These are phyloP conservation scores for Agrostemma githago DNA, from an alignment of 148 eudicot genomes.

Conservation along the genomic window DNA sequence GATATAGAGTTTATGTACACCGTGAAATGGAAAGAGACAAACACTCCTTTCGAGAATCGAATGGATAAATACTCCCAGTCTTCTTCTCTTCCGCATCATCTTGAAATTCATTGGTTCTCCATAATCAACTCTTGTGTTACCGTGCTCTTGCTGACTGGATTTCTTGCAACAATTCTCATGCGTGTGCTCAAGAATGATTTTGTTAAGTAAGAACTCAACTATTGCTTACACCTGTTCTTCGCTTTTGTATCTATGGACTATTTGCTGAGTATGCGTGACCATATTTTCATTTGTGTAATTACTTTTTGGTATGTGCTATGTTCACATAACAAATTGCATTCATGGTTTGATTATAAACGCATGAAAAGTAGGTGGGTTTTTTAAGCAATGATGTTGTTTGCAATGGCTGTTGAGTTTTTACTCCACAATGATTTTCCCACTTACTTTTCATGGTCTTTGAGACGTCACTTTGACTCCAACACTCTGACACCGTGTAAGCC, in stretches of 20 bases:
- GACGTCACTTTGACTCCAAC: too few relatives aligned
- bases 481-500: too few relatives aligned
- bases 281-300: too few relatives aligned
- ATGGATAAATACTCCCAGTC: constrained; percentile 69
- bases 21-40: constrained; percentile 60
- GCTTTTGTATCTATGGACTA: background rate
- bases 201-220: constrained; percentile 48
- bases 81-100: constrained; percentile 61
- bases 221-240: background rate
- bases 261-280: too few relatives aligned
- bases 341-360: background rate
- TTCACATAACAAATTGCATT: background rate
- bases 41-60: constrained; percentile 48
- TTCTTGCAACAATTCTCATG: constrained; percentile 71
- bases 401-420: background rate
- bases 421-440: too few relatives aligned
- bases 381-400: background rate
- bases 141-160: constrained; percentile 68
- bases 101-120: constrained; percentile 73
- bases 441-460: too few relatives aligned
- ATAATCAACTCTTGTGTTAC: constrained; percentile 69
- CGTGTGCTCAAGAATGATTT: constrained; percentile 69
- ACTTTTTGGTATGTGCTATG: background rate
- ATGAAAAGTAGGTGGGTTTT: background rate
- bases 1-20: constrained; percentile 58